Evolutionary conservation across 805 yeast genomes (phyloP), one percentile per base, ranked within the genome.

Genomic region (Clavispora phyllophila): DNA sequence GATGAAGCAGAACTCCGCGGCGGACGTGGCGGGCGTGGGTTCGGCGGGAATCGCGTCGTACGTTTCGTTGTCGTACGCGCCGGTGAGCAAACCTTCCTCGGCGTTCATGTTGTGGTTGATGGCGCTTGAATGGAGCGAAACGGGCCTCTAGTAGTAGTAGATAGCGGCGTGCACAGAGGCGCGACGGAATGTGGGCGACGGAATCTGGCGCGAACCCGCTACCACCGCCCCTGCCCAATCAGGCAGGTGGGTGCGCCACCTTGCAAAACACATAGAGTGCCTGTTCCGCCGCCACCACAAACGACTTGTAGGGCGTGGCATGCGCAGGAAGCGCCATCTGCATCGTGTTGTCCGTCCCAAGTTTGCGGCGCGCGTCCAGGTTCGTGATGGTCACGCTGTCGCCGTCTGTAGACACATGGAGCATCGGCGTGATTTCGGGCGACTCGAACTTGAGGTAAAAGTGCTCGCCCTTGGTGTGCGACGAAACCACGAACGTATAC

Each of bases 51-150:
- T 42, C 18, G 63, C 40, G 27, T 50, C 54, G 39, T 59, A 58
- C 37, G 47, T 41, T 26, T 47, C 53, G 33, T 47, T 41, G 32
- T 57, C 58, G 37, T 41, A 45, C 0, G 50, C 52, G 2, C 63
- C 61, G 10, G 46, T 42, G 22, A 62, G 55, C 26, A 59, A 50
- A 10, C 57, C 51, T 41, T 56, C 61, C 39, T 58, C 64, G 9
- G 61, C 48, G 48, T 53, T 55, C 62, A 60, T 57, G 12, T 12
- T 48, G 26, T 10, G 23, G 23, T 22, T 22, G 23, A n/a, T n/a
- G n/a, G n/a, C n/a, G n/a, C n/a, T n/a, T n/a, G n/a, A n/a, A n/a
- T n/a, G n/a, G n/a, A n/a, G n/a, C n/a, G n/a, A n/a, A n/a, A n/a
- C n/a, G n/a, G n/a, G n/a, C n/a, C n/a, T 25, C 14, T 5, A 23